Base-by-base conservation (phyloP, 106 monocot genomes). In the Dioscorea alata region DNA sequence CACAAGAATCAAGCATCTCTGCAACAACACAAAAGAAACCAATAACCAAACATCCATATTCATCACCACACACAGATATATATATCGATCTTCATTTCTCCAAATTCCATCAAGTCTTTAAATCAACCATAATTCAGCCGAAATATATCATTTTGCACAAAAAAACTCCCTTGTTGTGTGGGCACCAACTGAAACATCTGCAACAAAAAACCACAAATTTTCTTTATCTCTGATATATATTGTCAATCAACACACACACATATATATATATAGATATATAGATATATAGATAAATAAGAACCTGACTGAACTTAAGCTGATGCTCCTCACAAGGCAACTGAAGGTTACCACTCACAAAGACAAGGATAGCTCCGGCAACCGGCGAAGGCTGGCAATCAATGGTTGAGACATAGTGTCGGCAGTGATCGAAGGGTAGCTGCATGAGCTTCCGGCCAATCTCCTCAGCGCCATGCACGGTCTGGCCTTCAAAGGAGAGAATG, bases 111-210 rank as follows among this genome's bases (percentile, higher is more conserved):
- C 42, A 42, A 42, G 42, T 8, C 42, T 10, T 42, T 8, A 42
- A 42, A 66, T 76, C 72, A 88, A 23, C 78, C 81, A 50, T 88
- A 81, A 65, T 84, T 81, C 73, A 84, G 88, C 50, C 88, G 81
- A 50, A 88, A 88, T 58, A 88, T 88, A 73, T 88, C 88, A 61
- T 88, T 88, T 65, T 84, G 88, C 60, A 84, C 84, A 25, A 75
- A 81, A 69, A 84, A 78, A 71, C 74, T 84, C 42, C 80, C 87
- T 13, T 84, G 69, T 58, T 18, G 72, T 20, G 83, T 78, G 12
- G 87, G 87, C 18, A 88, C 63, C 59, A 88, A 34, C 69, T 88
- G 87, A 65, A 88, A 88, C 87, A 88, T 84, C 87, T 88, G 75
- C 75, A 79, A 22, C 20, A 13, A 49, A 21, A 49, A 21, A 20